Conservation (phyloP, 2,329 filamentous ascomycete genomes). For the Penicillium sp. region DNA sequence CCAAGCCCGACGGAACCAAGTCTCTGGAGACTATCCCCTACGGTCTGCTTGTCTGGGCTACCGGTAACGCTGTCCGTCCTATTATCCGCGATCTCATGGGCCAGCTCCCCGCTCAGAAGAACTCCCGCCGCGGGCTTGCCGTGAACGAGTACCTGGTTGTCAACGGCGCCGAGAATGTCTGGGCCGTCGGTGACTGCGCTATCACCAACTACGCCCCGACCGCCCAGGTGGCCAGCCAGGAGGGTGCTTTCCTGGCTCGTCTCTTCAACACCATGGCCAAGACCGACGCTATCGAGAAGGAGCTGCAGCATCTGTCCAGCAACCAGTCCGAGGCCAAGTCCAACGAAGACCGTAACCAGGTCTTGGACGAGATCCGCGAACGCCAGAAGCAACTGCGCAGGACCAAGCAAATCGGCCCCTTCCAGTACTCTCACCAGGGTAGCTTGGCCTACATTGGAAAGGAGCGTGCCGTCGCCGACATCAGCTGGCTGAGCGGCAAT, state of each 20-base stretch:
- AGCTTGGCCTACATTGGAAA: conserved; percentile 96
- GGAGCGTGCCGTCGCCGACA: conserved; percentile 95
- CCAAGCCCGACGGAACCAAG: conserved; percentile 80
- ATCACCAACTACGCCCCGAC: conserved; percentile 97
- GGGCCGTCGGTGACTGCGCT: conserved; percentile 96
- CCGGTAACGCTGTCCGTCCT: conserved; percentile 87
- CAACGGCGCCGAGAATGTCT: conserved; percentile 93
- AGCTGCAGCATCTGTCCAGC: conserved; percentile 67
- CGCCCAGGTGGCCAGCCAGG: conserved; percentile 92
- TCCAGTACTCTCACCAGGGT: conserved; percentile 98
- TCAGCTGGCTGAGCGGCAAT: conserved; percentile 96
- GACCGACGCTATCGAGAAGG: conserved; percentile 75
- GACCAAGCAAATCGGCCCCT: conserved; percentile 92
- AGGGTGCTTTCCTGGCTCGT: conserved; percentile 89
- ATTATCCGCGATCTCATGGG: conserved; percentile 87
- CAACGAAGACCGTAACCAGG: conserved; percentile 55
- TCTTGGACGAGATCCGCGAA: conserved; percentile 74
- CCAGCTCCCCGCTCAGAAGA: conserved; percentile 90
- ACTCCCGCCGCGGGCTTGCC: conserved; percentile 87
- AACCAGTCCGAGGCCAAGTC: conserved; percentile 66
- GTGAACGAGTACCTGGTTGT: conserved; percentile 99
- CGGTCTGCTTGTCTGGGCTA: conserved; percentile 96
- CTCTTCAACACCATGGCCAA: conserved; percentile 99
- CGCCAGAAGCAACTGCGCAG: conserved; percentile 82
- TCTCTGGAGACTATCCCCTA: conserved; percentile 79